Percentiles rank a stretch among this genome's conserved stretches.
phyloP scores from a whole-genome alignment of 2,329 filamentous ascomycete genomes.

The Claviceps cyperi region DNA sequence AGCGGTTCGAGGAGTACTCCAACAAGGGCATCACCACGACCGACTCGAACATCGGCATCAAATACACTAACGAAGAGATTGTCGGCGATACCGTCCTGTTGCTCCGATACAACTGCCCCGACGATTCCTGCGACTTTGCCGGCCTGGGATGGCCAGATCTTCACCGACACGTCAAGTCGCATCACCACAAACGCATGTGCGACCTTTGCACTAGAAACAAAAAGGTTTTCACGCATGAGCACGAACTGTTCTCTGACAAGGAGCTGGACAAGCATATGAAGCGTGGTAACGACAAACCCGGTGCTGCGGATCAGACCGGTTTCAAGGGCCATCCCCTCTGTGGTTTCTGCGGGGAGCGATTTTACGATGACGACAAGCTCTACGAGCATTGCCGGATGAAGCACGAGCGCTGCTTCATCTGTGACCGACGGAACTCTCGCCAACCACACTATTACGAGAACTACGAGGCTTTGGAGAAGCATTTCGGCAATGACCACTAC shows the following conservation, averaged over 20 bases:
- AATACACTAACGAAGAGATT: conserved; percentile 78
- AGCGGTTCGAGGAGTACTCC: conserved; percentile 74
- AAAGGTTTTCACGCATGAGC: conserved; percentile 96
- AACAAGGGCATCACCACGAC: conserved; percentile 57
- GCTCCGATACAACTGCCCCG: conserved; percentile 88
- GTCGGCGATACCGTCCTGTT: conserved; percentile 81
- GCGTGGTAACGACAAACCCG: conserved; percentile 79
- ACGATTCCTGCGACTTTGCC: conserved; percentile 63
- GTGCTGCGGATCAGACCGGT: conserved; percentile 80
- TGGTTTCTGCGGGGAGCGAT: conserved; percentile 78
- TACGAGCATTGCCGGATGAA: conserved; percentile 87
- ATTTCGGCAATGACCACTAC: conserved; percentile 81
- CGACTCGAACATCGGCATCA: conserved; percentile 80
- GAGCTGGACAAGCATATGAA: conserved; percentile 81
- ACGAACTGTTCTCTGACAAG: conserved; percentile 72
- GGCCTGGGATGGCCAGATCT: conserved; percentile 50
- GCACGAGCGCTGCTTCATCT: conserved; percentile 91
- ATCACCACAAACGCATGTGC: conserved; percentile 80
- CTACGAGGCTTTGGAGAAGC: conserved; percentile 71
- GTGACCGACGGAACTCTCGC: conserved; percentile 55
- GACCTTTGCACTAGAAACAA: conserved; percentile 87
- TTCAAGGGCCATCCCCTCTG: conserved; percentile 95
- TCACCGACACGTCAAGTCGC: conserved; percentile 63
- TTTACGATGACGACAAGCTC: conserved; percentile 92
- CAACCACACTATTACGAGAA: conserved; percentile 84